phyloP scores from a whole-genome alignment of 768 basidiomycete species.

The Tulasnella sp. region DNA sequence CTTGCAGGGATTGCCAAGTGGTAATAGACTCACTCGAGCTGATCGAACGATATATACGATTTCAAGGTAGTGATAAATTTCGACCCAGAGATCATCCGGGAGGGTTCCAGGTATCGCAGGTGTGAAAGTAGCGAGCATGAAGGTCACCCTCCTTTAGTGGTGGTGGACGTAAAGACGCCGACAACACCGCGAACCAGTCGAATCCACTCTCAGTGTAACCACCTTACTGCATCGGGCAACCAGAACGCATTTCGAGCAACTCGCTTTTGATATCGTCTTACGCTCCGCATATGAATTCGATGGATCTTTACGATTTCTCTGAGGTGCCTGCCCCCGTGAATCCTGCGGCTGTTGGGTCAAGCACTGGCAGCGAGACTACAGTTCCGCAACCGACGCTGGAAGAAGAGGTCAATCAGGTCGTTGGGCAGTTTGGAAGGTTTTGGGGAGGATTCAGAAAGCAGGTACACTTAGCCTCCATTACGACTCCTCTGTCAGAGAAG shows the following conservation, averaged over 20 bases:
- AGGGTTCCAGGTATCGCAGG: background rate
- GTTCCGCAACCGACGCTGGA: conserved; percentile 51
- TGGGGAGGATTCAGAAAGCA: conserved; percentile 91
- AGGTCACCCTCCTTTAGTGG: background rate
- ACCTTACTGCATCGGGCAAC: background rate
- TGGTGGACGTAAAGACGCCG: background rate
- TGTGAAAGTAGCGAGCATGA: background rate
- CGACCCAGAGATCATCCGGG: background rate
- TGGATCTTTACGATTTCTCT: conserved; percentile 55
- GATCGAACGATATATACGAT: background rate
- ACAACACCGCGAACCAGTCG: background rate
- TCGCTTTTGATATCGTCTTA: background rate
- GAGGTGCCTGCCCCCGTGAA: conserved; percentile 20
- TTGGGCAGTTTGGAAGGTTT: conserved; percentile 74
- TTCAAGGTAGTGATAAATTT: background rate
- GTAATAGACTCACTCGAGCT: background rate
- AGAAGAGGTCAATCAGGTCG: conserved; percentile 80
- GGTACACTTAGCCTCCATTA: conserved; percentile 34
- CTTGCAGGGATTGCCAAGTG: no score
- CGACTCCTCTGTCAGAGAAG: background rate
- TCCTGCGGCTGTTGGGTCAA: conserved; percentile 20
- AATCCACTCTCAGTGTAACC: background rate
- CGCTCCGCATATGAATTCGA: conserved; percentile 48
- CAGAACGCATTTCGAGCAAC: background rate
- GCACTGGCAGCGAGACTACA: conserved; percentile 19